Conservation (phyloP, 1,284 basidiomycete genomes). For the Cutaneotrichosporon cyanovorans region DNA sequence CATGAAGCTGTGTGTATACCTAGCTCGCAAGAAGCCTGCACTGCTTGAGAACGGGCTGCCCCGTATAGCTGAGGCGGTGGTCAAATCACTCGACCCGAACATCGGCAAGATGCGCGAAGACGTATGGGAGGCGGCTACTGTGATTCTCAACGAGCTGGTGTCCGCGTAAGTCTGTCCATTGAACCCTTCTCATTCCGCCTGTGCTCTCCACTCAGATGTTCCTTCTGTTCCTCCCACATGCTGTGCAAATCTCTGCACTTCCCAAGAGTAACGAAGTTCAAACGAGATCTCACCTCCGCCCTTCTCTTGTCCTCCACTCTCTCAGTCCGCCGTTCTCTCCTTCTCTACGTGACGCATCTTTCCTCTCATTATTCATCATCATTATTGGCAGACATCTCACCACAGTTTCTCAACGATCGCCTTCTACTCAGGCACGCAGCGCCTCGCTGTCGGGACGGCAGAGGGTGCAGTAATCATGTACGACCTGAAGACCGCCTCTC, state of each 20-base stretch:
- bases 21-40: conserved; percentile 85
- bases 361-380: too few relatives aligned
- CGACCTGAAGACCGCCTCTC: conserved; percentile 89
- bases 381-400: neutral
- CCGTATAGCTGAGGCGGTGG: conserved; percentile 84
- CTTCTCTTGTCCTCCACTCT: neutral
- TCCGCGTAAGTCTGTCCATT: conserved; percentile 59
- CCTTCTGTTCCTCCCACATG: too few relatives aligned
- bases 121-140: conserved; percentile 81
- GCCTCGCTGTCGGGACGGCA: conserved; percentile 84
- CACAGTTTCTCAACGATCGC: conserved; percentile 81
- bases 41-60: conserved; percentile 81
- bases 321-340: neutral
- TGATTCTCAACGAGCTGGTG: conserved; percentile 84
- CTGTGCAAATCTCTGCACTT: neutral
- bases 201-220: neutral
- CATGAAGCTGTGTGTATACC: conserved; percentile 86
- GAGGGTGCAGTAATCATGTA: conserved; percentile 93
- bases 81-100: conserved; percentile 92
- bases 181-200: too few relatives aligned
- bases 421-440: conserved; percentile 77
- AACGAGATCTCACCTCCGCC: neutral
- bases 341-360: too few relatives aligned
- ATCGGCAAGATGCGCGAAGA: conserved; percentile 73
- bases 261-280: too few relatives aligned